A percentile compares a stretch with the other conserved stretches of the same genome.
phyloP scores from a whole-genome alignment of 805 yeast species.

The Myxozyma neotropica region DNA sequence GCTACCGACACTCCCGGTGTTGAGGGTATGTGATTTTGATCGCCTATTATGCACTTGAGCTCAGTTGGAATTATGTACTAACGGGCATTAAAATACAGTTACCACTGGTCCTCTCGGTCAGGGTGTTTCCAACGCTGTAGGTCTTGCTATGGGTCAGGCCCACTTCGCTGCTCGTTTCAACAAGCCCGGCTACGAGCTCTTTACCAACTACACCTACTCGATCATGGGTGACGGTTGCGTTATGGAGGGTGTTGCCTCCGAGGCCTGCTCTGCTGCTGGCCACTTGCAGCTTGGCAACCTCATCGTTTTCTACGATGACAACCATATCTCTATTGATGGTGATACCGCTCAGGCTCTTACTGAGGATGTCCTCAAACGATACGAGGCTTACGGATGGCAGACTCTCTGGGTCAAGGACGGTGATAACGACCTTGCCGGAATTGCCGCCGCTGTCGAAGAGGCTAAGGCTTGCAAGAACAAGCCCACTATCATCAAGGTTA shows the following conservation, averaged over 20 bases:
- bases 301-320: constrained; percentile 95
- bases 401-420: constrained; percentile 75
- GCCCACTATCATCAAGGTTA: constrained; percentile 87
- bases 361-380: constrained; percentile 83
- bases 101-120: constrained; percentile 99
- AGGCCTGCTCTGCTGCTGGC: constrained; percentile 94
- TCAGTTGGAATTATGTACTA: neutral
- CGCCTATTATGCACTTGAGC: too few species aligned
- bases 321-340: constrained; percentile 97
- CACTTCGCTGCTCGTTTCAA: constrained; percentile 91
- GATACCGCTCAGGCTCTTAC: constrained; percentile 85
- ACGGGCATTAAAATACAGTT: constrained; percentile 42
- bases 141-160: constrained; percentile 92
- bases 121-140: constrained; percentile 95
- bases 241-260: constrained; percentile 96
- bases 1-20: constrained; percentile 79
- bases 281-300: constrained; percentile 91
- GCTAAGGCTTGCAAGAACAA: constrained; percentile 78
- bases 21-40: constrained; percentile 54
- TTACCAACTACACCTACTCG: constrained; percentile 74
- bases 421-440: constrained; percentile 72
- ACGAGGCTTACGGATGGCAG: constrained; percentile 95
- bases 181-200: constrained; percentile 75
- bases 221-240: constrained; percentile 97
- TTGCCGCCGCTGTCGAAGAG: constrained; percentile 71